Conservation (phyloP, 768 basidiomycete species). For the Wakefieldia striispora region DNA sequence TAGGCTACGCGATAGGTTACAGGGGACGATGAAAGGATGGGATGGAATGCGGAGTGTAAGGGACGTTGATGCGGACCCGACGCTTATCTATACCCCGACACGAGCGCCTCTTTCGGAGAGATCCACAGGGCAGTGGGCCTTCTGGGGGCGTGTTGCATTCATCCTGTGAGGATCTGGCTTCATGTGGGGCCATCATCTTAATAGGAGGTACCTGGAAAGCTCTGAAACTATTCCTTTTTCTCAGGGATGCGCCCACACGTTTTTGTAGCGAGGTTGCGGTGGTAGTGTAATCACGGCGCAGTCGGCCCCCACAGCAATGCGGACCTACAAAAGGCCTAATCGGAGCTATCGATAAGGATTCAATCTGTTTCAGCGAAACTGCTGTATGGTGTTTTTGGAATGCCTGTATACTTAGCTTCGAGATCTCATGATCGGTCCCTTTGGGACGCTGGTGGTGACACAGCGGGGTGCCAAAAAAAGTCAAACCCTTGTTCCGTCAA, state of each 20-base stretch:
- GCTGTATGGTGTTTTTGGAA: background rate
- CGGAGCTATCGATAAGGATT: background rate
- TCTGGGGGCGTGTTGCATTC: background rate
- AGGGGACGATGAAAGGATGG: background rate
- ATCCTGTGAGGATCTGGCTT: conserved; percentile 13
- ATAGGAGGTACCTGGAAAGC: background rate
- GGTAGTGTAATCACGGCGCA: conserved; percentile 9
- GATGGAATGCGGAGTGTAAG: background rate
- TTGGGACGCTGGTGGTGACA: background rate
- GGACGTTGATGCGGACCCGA: background rate
- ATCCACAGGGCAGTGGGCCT: conserved; percentile 13
- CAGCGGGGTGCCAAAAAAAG: conserved; percentile 11
- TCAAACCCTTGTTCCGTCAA: conserved; percentile 3
- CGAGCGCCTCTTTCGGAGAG: conserved; percentile 15
- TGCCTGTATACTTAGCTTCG: background rate
- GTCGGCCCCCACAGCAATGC: conserved; percentile 13
- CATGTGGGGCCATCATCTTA: background rate
- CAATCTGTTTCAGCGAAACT: conserved; percentile 7
- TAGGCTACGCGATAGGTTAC: background rate
- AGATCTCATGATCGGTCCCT: background rate
- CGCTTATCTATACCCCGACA: conserved; percentile 15
- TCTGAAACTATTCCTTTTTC: background rate
- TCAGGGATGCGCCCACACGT: conserved; percentile 1
- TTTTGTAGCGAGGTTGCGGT: background rate
- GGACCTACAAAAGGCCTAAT: conserved; percentile 20